These are phyloP conservation scores for Fusarium tupiense DNA, from an alignment of 2,329 filamentous ascomycete species.

Conservation along the genomic window DNA sequence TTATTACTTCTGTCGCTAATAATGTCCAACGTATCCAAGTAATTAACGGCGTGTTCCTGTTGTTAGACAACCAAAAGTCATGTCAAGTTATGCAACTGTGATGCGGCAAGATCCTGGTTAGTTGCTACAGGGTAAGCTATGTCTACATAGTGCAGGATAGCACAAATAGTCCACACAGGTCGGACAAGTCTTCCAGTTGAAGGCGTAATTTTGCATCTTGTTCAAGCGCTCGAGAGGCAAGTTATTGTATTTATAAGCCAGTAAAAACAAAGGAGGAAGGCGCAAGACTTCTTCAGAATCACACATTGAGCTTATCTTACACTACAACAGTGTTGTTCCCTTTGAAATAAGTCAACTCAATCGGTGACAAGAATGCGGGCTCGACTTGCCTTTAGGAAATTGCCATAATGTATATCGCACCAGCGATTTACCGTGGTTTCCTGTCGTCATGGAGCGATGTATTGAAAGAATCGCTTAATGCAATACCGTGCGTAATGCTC, in stretches of 20 bases:
- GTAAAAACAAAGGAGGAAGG: accelerated
- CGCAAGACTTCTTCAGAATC: accelerated
- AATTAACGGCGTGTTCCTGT: accelerated
- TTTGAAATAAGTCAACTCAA: neutral
- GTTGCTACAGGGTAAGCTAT: neutral
- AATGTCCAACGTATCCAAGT: accelerated
- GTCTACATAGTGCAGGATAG: accelerated
- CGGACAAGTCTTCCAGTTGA: too few species aligned
- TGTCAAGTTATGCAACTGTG: neutral
- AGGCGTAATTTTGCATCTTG: too few species aligned
- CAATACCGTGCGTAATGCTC: accelerated
- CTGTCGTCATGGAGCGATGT: too few species aligned
- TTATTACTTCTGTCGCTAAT: accelerated
- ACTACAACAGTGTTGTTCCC: accelerated
- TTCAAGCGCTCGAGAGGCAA: accelerated
- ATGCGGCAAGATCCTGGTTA: neutral
- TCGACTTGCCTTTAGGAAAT: accelerated
- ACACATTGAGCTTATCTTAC: neutral
- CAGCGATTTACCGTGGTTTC: accelerated
- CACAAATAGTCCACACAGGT: neutral
- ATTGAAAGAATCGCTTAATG: neutral
- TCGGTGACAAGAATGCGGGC: accelerated
- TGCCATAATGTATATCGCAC: neutral
- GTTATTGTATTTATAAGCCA: too few species aligned
- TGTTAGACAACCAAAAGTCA: accelerated